Percentiles rank a stretch among this genome's conserved stretches.
phyloP scores from a whole-genome alignment of 1,284 basidiomycete genomes.

The Ceratobasidium sp. region DNA sequence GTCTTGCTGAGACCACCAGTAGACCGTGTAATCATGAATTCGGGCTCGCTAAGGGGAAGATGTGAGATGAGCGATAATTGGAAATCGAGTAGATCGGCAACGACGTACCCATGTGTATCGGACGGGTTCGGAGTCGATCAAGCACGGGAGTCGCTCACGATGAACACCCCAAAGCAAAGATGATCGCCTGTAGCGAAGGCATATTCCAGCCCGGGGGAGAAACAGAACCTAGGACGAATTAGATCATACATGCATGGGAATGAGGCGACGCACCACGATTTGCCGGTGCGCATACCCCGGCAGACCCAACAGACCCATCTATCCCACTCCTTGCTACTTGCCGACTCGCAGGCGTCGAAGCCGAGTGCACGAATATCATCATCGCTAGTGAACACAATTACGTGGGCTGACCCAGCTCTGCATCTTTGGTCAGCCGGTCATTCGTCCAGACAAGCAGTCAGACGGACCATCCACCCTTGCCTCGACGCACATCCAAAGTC shows the following conservation, averaged over 20 bases:
- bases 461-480: neutral
- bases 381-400: constrained; percentile 85
- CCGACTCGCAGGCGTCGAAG: constrained; percentile 55
- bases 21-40: constrained; percentile 86
- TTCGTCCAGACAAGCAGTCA: neutral
- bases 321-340: constrained; percentile 47
- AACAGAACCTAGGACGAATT: constrained; percentile 65
- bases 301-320: constrained; percentile 52
- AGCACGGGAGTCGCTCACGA: constrained; percentile 49
- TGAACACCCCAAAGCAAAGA: neutral
- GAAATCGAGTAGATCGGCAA: neutral
- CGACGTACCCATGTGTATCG: too few species aligned
- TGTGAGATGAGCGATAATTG: constrained; percentile 9
- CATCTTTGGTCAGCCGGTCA: constrained; percentile 57
- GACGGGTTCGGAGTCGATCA: too few species aligned
- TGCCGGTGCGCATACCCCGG: constrained; percentile 71
- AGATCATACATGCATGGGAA: too few species aligned
- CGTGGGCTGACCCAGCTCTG: constrained; percentile 82
- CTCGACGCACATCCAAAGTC: constrained; percentile 18
- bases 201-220: constrained; percentile 84
- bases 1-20: constrained; percentile 79
- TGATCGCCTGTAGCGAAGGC: constrained; percentile 57
- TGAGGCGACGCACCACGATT: constrained; percentile 62
- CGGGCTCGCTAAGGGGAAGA: constrained; percentile 56
- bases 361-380: constrained; percentile 77